Conservation (phyloP, 2,329 filamentous ascomycete species). For the Colletotrichum endophyticum region DNA sequence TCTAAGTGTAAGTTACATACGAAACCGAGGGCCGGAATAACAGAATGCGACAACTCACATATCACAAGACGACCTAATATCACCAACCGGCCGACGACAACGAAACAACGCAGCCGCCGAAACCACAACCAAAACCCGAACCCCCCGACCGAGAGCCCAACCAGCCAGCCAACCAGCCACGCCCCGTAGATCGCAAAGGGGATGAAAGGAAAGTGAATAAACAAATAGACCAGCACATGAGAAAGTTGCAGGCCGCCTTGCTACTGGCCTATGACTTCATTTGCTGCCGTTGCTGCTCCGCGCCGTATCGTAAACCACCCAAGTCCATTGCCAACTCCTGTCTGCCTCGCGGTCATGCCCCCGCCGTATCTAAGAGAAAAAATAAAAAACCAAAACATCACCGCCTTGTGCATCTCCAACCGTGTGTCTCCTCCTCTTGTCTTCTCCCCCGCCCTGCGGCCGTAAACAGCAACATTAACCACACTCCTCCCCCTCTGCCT, state of each 20-base stretch:
- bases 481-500: neutral
- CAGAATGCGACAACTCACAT: constrained; percentile 12
- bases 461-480: neutral
- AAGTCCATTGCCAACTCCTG: neutral
- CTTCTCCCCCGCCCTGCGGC: neutral
- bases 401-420: neutral
- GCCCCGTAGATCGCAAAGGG: neutral
- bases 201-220: neutral
- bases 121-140: neutral
- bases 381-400: neutral
- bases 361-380: neutral
- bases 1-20: neutral
- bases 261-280: neutral
- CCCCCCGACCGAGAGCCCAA: neutral
- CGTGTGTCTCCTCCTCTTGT: neutral
- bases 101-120: neutral
- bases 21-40: neutral
- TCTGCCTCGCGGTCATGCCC: neutral
- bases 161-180: neutral
- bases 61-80: neutral
- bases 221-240: neutral
- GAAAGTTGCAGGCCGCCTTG: neutral
- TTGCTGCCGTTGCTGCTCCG: too few relatives aligned
- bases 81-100: neutral
- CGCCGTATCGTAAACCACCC: neutral